These are phyloP conservation scores for Solanum etuberosum DNA, from an alignment of 257 asterid species.

Conservation along the genomic window DNA sequence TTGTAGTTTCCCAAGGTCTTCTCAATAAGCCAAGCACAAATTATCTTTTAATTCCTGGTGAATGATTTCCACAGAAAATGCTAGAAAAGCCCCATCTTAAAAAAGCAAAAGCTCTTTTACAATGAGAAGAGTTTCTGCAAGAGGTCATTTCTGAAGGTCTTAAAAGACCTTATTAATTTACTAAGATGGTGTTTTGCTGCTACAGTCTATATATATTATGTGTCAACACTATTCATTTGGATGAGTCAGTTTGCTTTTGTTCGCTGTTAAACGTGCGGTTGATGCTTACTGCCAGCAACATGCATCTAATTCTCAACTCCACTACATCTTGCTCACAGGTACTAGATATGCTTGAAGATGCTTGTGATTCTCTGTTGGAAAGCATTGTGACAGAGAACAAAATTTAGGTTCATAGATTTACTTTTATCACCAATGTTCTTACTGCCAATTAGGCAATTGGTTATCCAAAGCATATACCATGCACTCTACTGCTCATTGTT, in stretches of 20 bases:
- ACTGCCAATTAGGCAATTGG: neutral
- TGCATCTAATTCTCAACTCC: neutral
- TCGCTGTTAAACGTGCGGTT: neutral
- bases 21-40: neutral
- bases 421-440: neutral
- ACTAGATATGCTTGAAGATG: constrained; percentile 82
- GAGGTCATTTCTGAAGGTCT: neutral
- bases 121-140: neutral
- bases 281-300: neutral
- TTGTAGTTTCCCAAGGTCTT: neutral
- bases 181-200: neutral
- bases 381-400: constrained; percentile 25
- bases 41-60: neutral
- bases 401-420: constrained; percentile 6
- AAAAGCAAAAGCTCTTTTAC: neutral
- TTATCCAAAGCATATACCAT: neutral
- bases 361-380: constrained; percentile 63
- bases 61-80: neutral
- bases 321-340: constrained; percentile 37
- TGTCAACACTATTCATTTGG: neutral
- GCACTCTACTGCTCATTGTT: neutral
- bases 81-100: neutral
- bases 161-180: neutral
- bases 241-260: neutral
- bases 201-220: neutral